These are phyloP conservation scores for Neonectria hederae DNA, from an alignment of 2,329 filamentous ascomycete genomes.

Conservation along the genomic window DNA sequence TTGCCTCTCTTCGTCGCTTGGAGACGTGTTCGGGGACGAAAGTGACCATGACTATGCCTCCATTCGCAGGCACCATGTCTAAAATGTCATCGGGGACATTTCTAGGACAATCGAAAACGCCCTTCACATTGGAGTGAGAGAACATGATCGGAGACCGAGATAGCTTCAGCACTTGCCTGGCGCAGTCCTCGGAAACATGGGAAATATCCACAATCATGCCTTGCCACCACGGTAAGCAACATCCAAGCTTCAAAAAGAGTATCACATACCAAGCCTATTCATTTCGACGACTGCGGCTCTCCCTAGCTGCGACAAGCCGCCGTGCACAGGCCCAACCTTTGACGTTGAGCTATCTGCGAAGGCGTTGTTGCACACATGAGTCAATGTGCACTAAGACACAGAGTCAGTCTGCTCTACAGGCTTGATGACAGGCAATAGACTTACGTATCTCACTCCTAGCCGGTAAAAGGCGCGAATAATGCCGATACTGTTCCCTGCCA, in stretches of 20 bases:
- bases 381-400: slow-evolving; percentile 33
- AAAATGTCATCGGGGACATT: slow-evolving; percentile 52
- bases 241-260: not conserved
- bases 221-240: not conserved
- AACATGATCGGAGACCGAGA: slow-evolving; percentile 45
- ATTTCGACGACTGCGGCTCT: slow-evolving; percentile 45
- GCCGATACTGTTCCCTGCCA: slow-evolving; percentile 46
- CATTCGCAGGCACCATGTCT: slow-evolving; percentile 45
- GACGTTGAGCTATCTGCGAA: slow-evolving; percentile 34
- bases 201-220: slow-evolving; percentile 46
- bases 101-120: slow-evolving; percentile 10
- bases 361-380: slow-evolving; percentile 40
- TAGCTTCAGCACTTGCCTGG: slow-evolving; percentile 35
- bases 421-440: not conserved
- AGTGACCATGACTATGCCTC: slow-evolving; percentile 52
- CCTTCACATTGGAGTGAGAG: slow-evolving; percentile 42
- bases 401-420: not conserved
- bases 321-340: slow-evolving; percentile 33
- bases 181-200: slow-evolving; percentile 42
- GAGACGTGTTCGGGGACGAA: slow-evolving; percentile 44
- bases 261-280: slow-evolving; percentile 42
- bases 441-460: slow-evolving; percentile 46
- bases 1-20: slow-evolving; percentile 9
- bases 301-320: slow-evolving; percentile 43
- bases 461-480: slow-evolving; percentile 46